These are phyloP conservation scores for Carpinus viminea DNA, from an alignment of 306 rosid species.

Conservation along the genomic window DNA sequence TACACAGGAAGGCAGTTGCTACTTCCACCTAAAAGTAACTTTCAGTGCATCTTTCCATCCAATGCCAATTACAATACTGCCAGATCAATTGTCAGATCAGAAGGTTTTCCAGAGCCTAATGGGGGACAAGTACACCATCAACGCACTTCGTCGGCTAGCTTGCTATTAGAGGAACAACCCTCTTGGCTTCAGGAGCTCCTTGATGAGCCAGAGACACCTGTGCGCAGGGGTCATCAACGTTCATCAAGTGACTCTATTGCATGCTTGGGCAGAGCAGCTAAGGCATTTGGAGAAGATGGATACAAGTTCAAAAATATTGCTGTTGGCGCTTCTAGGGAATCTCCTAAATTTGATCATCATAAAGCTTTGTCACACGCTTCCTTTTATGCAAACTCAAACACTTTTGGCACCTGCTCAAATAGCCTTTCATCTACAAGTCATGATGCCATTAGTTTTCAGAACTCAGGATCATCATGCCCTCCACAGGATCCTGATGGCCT, in stretches of 20 bases:
- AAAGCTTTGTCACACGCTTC: not conserved
- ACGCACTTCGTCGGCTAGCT: constrained; percentile 30
- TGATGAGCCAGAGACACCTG: constrained; percentile 35
- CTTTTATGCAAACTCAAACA: not conserved
- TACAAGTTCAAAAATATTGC: constrained; percentile 10
- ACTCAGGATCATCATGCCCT: constrained; percentile 7
- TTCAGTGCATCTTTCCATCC: constrained; percentile 8
- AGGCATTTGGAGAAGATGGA: constrained; percentile 9
- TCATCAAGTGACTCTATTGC: constrained; percentile 40
- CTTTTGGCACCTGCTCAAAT: not conserved
- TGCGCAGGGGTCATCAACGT: constrained; percentile 28
- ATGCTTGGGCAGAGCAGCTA: constrained; percentile 1
- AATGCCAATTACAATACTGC: not conserved
- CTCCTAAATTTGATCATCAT: not conserved
- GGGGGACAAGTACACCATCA: constrained; percentile 26
- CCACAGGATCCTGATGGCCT: constrained; percentile 17
- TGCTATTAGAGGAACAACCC: constrained; percentile 31
- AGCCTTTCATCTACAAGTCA: not conserved
- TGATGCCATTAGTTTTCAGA: not conserved
- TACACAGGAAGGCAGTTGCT: constrained; percentile 27
- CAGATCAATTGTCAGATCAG: constrained; percentile 6
- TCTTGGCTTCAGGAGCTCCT: constrained; percentile 45
- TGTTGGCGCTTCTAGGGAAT: constrained; percentile 11
- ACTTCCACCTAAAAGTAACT: constrained; percentile 32
- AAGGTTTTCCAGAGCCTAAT: not conserved